Conservation (phyloP, 441 rosid species). For the Adansonia grandidieri region DNA sequence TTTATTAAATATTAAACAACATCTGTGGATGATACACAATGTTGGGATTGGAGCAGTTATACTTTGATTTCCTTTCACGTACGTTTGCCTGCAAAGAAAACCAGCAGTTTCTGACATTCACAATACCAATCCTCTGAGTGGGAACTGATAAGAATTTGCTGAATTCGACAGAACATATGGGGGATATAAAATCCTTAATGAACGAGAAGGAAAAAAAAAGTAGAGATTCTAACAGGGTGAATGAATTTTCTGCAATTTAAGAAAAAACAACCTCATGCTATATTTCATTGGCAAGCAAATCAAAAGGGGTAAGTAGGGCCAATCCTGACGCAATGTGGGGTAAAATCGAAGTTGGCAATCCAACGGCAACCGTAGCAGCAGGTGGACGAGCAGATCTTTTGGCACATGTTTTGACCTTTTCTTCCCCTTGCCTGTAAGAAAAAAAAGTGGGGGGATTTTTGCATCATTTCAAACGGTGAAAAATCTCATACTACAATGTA, state of each 20-base stretch:
- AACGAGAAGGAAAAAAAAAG: neutral
- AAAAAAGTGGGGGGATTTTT: neutral
- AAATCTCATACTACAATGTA: slow-evolving; percentile 25
- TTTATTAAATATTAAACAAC: no score
- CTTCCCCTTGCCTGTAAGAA: neutral
- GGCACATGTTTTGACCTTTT: slow-evolving; percentile 1
- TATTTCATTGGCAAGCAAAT: slow-evolving; percentile 38
- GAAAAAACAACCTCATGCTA: slow-evolving; percentile 35
- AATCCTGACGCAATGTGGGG: slow-evolving; percentile 16
- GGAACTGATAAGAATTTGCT: neutral
- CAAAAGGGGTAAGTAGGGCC: slow-evolving; percentile 16
- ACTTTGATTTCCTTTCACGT: neutral
- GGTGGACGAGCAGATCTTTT: slow-evolving; percentile 12
- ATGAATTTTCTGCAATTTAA: slow-evolving; percentile 1
- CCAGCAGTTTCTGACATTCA: neutral
- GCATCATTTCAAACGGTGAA: slow-evolving; percentile 23
- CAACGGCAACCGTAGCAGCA: slow-evolving; percentile 12
- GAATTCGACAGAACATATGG: slow-evolving; percentile 24
- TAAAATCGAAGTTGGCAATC: neutral
- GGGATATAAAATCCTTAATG: slow-evolving; percentile 23
- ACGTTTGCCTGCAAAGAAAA: neutral
- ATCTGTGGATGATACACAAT: no score
- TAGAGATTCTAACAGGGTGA: neutral
- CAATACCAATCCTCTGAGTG: neutral
- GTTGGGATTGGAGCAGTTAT: slow-evolving; percentile 5